These are phyloP conservation scores for Mycogone perniciosa DNA, from an alignment of 2,329 filamentous ascomycete species.

Conservation along the genomic window DNA sequence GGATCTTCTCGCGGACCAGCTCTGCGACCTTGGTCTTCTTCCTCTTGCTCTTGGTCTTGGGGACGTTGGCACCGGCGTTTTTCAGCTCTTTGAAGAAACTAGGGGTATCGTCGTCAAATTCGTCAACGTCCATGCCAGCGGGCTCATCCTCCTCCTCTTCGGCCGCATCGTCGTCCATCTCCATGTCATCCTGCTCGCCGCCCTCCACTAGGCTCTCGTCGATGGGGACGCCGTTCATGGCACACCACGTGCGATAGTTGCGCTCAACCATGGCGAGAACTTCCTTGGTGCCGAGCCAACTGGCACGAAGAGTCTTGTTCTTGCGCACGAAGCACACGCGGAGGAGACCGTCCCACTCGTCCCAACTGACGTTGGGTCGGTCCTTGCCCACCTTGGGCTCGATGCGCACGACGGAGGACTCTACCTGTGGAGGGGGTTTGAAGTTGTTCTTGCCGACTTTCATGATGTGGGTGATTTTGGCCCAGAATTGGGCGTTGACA, in stretches of 20 bases:
- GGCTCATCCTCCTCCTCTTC: constrained; percentile 42
- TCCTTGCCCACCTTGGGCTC: constrained; percentile 74
- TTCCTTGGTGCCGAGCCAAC: constrained; percentile 72
- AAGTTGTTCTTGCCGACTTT: constrained; percentile 97
- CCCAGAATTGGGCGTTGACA: constrained; percentile 90
- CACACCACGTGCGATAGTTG: constrained; percentile 88
- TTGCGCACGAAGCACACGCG: constrained; percentile 67
- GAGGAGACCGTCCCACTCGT: constrained; percentile 90
- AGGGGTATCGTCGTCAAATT: constrained; percentile 39
- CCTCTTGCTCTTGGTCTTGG: constrained; percentile 61
- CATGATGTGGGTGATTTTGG: constrained; percentile 63
- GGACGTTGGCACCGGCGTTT: constrained; percentile 28
- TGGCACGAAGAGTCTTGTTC: constrained; percentile 81
- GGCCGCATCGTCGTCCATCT: constrained; percentile 33
- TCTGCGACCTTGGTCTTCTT: constrained; percentile 75
- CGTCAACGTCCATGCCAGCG: constrained; percentile 48
- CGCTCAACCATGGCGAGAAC: constrained; percentile 75
- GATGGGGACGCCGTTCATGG: constrained; percentile 72
- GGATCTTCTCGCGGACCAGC: constrained; percentile 79
- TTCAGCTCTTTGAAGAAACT: constrained; percentile 72
- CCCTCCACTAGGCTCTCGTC: constrained; percentile 58
- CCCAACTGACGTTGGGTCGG: constrained; percentile 81
- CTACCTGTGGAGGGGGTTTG: constrained; percentile 87
- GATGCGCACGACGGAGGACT: constrained; percentile 83
- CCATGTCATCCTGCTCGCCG: constrained; percentile 37